These are phyloP conservation scores for Thelonectria discophora DNA, from an alignment of 2,329 filamentous ascomycete genomes.

Conservation along the genomic window DNA sequence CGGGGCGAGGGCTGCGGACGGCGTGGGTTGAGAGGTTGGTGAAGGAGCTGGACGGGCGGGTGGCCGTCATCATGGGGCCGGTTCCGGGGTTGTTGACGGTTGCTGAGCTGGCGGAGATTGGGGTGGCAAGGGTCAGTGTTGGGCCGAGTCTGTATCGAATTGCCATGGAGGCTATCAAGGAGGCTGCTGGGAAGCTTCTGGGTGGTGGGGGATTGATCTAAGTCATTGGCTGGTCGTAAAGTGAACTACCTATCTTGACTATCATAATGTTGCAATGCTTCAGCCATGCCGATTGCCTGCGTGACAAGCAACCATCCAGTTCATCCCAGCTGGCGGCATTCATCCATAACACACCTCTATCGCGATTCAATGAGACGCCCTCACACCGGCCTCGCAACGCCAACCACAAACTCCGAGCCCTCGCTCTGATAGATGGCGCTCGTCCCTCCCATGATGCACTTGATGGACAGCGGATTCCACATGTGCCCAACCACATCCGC, in stretches of 20 bases:
- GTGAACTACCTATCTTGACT: neutral
- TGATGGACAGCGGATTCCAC: constrained; percentile 37
- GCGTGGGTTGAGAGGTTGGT: constrained; percentile 59
- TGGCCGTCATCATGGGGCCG: constrained; percentile 58
- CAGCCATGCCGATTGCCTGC: neutral
- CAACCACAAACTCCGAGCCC: constrained; percentile 29
- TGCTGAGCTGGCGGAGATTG: constrained; percentile 55
- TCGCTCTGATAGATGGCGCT: constrained; percentile 36
- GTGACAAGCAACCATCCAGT: too few relatives aligned
- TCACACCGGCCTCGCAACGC: constrained; percentile 18
- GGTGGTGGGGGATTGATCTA: constrained; percentile 33
- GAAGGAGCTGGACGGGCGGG: constrained; percentile 56
- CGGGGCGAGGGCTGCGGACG: constrained; percentile 51
- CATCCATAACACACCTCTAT: neutral
- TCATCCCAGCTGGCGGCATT: too few relatives aligned
- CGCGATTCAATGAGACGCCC: neutral
- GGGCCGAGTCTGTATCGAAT: constrained; percentile 57
- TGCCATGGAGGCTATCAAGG: constrained; percentile 51
- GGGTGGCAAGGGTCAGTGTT: constrained; percentile 64
- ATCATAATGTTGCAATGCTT: neutral
- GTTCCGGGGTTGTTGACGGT: constrained; percentile 52
- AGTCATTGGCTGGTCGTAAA: neutral
- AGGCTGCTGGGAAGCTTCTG: constrained; percentile 46
- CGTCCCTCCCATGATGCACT: constrained; percentile 34
- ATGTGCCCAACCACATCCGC: constrained; percentile 30